Conservation (phyloP, 2,329 filamentous ascomycete genomes). For the Microcyclospora pomicola region DNA sequence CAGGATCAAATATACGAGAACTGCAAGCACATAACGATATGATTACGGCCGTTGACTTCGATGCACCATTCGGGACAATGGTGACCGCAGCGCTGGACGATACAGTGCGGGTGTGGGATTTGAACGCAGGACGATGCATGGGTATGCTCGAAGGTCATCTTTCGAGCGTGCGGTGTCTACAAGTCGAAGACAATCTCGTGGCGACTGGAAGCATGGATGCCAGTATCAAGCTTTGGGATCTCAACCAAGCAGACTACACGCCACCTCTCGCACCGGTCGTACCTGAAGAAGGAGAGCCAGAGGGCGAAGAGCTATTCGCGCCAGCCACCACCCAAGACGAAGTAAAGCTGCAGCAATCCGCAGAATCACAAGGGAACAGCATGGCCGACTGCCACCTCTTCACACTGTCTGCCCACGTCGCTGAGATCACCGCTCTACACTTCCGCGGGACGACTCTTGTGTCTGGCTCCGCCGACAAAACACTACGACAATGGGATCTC, state of each 20-base stretch:
- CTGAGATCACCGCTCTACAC: slow-evolving; percentile 85
- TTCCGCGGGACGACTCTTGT: slow-evolving; percentile 82
- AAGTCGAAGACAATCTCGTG: slow-evolving; percentile 90
- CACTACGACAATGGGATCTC: slow-evolving; percentile 91
- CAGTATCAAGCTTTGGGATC: slow-evolving; percentile 86
- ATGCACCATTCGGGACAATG: slow-evolving; percentile 91
- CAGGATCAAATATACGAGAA: slow-evolving; percentile 77
- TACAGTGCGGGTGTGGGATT: slow-evolving; percentile 88
- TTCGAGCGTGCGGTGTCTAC: slow-evolving; percentile 79
- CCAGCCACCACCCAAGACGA: background rate
- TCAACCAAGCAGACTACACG: slow-evolving; percentile 76
- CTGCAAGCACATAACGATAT: slow-evolving; percentile 77
- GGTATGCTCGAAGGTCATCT: slow-evolving; percentile 86
- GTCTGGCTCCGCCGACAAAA: slow-evolving; percentile 94
- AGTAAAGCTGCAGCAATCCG: slow-evolving; percentile 24
- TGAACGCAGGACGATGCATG: slow-evolving; percentile 85
- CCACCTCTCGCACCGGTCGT: slow-evolving; percentile 32
- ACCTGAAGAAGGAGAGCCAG: slow-evolving; percentile 36
- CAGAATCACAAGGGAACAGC: slow-evolving; percentile 53
- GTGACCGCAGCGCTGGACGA: slow-evolving; percentile 88
- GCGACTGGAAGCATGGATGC: slow-evolving; percentile 92
- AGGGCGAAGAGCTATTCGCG: slow-evolving; percentile 24
- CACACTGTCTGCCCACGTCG: slow-evolving; percentile 78
- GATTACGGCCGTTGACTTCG: slow-evolving; percentile 87
- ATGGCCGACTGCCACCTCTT: slow-evolving; percentile 86